Base-by-base conservation (phyloP, 2,329 filamentous ascomycete genomes). In the Capronia epimyces region DNA sequence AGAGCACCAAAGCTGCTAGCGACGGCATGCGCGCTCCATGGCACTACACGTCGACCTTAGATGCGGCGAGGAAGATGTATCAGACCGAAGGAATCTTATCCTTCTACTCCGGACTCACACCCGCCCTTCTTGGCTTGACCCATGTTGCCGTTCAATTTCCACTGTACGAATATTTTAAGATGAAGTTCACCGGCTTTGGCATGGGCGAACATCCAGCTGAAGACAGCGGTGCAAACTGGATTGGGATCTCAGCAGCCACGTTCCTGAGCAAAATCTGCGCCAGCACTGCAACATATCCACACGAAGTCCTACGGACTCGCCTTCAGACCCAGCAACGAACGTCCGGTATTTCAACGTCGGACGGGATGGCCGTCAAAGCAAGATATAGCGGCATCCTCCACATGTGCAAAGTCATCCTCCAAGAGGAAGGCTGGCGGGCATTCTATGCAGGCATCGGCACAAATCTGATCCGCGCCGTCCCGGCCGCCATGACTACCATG, bases 91-190 rank as follows among this genome's bases (percentile, higher is more conserved):
- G 93, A 42, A 69, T 98, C 32, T 73, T 81, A 3, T 91, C 91
- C 0, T 98, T 98, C 66, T 98, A 98, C 69, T 95, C 93, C 0
- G 93, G 93, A 9, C 80, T 98, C 27, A 89, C 89, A 0, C 93
- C 93, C 0, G 93, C 93, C 1, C 78, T 98, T 5, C 80, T 98
- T 3, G 93, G 93, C 5, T 77, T 98, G 46, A 88, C 89, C 0
- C 93, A 98, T 65, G 93, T 98, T 32, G 93, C 93, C 16, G 93
- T 98, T 16, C 93, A 98, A 66, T 97, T 98, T 61, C 93, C 93
- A 0, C 81, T 93, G 0, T 98, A 98, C 65, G 93, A 98, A 68
- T 95, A 82, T 64, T 79, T 98, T 65, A 95, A 95, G 71, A 87
- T 82, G 63, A 82, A 79, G 53, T 95, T 98, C 64, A 97, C 91